Evolutionary conservation across 2,329 filamentous ascomycete species (phyloP).

Genomic region (Aspergillus sp.): DNA sequence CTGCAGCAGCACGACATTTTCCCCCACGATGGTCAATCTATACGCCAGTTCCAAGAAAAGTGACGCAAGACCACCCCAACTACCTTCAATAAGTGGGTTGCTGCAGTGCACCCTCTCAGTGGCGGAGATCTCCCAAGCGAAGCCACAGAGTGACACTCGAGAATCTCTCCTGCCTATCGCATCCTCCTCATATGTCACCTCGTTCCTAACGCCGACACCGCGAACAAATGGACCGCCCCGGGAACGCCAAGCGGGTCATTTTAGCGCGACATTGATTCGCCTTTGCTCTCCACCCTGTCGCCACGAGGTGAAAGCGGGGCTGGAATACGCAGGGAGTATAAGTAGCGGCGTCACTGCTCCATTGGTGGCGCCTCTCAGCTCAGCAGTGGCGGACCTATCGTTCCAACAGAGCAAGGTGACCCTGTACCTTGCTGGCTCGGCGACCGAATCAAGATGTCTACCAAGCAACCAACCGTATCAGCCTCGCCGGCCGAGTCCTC

Average conservation of each 20-base stretch:
- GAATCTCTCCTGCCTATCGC: neutral
- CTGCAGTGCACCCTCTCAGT: neutral
- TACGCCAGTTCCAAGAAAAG: neutral
- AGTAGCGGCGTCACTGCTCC: neutral
- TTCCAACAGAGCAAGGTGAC: too few species aligned
- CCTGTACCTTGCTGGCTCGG: too few species aligned
- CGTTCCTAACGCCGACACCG: neutral
- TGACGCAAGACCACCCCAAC: neutral
- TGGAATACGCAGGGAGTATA: neutral
- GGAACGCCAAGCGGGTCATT: neutral
- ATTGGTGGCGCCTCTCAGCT: neutral
- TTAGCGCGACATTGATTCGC: neutral
- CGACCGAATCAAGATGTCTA: neutral
- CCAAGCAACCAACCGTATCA: neutral
- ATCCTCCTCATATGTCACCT: neutral
- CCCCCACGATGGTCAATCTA: neutral
- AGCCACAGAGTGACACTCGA: neutral
- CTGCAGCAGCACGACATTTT: neutral
- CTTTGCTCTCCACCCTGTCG: neutral
- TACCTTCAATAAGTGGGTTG: too few species aligned
- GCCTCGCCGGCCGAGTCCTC: neutral
- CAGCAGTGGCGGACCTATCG: neutral
- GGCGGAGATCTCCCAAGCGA: neutral
- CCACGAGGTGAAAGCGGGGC: neutral
- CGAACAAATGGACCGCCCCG: neutral